Percentiles rank a stretch among this genome's conserved stretches.
These are phyloP conservation scores for Zostera marina DNA, from an alignment of 116 monocot species.

Conservation along the genomic window DNA sequence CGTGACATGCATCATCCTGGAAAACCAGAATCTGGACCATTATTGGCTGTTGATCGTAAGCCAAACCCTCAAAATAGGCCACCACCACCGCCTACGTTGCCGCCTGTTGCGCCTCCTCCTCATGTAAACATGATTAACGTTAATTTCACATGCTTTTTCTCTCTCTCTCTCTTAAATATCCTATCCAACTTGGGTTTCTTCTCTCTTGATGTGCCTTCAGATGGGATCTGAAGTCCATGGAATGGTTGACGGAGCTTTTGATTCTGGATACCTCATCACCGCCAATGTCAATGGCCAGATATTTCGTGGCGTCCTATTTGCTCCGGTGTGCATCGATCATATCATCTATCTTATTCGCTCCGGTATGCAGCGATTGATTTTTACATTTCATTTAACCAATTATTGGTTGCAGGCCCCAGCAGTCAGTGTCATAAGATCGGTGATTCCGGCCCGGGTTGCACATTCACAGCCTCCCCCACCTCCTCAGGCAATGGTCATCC, in stretches of 20 bases:
- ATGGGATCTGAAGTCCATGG: conserved; percentile 84
- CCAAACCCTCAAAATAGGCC: not conserved
- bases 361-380: not conserved
- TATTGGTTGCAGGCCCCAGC: conserved; percentile 19
- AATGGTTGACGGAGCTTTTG: conserved; percentile 82
- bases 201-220: conserved; percentile 16
- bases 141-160: too few species aligned
- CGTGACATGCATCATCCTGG: conserved; percentile 14
- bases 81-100: too few species aligned
- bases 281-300: conserved; percentile 85
- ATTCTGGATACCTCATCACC: conserved; percentile 87
- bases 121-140: too few species aligned
- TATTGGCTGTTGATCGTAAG: conserved; percentile 14
- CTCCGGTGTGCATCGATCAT: conserved; percentile 38
- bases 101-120: not conserved
- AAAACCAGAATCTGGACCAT: conserved; percentile 29
- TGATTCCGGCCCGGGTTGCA: conserved; percentile 11
- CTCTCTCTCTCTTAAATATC: too few species aligned
- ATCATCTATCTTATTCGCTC: too few species aligned
- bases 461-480: conserved; percentile 15
- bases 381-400: not conserved
- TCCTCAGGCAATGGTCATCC: conserved; percentile 19
- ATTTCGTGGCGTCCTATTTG: conserved; percentile 73
- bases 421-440: conserved; percentile 11
- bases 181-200: too few species aligned